Base-by-base conservation (phyloP, 192 early-diverging fungal genomes). In the Fimicolochytrium jonesii region DNA sequence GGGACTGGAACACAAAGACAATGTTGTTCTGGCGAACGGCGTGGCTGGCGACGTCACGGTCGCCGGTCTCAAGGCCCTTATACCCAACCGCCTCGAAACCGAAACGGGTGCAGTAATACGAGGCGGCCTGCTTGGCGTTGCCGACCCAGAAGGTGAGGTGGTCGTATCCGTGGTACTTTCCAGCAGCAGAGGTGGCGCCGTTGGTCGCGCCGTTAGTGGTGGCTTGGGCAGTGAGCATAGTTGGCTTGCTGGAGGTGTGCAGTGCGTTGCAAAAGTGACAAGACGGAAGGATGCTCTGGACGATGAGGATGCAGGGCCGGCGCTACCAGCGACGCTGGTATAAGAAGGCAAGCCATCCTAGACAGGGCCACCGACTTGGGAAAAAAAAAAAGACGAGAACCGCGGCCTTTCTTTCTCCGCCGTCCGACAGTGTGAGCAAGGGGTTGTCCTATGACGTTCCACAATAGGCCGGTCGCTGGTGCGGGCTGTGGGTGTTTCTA, bases 21-120 rank as follows among this genome's bases (percentile, higher is more conserved):
- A 92, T 87, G 35, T 82, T 72, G 66, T 88, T 85, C 75, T 91
- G 90, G 49, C 79, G 70, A 35, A 98, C 87, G n/a, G 86, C 93
- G 72, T 98, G 93, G 26, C 88, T 80, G 37, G 79, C 90, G 18
- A 94, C 75, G 34, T 97, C 80, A 62, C 96, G 87, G 66, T 80
- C 70, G 22, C 93, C 93, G 28, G 94, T 99, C 72, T 99, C 96
- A 55, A 99, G 86, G 1, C 96, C 96, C 61, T 86, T 86, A 82
- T 99, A 97, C 15, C 92, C 94, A 56, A 94, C 62, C 57, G 90
- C 86, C 71, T 87, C 82, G 79, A 98, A 98, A 9, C 96, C 96
- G 69, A 95, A 90, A 50, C 91, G 84, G 47, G 90, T 92, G 74
- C 82, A 76, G 78, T 97, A 97, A 80, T 79, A 98, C 47, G 92